Percentiles rank a stretch among this genome's conserved stretches.
phyloP scores from a whole-genome alignment of 192 early-diverging fungal genomes.

The Pilaira anomala region DNA sequence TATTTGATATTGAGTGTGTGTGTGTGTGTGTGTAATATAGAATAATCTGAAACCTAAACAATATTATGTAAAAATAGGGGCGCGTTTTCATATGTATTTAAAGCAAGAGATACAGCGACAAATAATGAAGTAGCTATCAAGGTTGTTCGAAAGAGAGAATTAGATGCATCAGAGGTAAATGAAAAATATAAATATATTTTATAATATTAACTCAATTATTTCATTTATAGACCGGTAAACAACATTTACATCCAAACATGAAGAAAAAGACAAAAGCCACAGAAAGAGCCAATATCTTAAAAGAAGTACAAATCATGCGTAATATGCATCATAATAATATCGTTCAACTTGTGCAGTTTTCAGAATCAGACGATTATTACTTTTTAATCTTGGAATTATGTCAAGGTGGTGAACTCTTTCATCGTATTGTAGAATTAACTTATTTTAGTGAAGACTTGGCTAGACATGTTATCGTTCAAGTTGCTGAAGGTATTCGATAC shows the following conservation, averaged over 20 bases:
- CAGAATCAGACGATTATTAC: constrained; percentile 73
- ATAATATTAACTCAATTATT: background rate
- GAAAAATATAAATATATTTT: too few relatives aligned
- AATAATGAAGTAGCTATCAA: constrained; percentile 80
- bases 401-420: constrained; percentile 89
- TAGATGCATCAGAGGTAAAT: constrained; percentile 65
- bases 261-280: constrained; percentile 39
- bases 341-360: constrained; percentile 70
- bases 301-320: constrained; percentile 85
- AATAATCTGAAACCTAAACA: background rate
- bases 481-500: constrained; percentile 80
- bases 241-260: constrained; percentile 36
- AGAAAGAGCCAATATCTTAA: constrained; percentile 72
- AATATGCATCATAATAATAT: constrained; percentile 75
- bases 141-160: constrained; percentile 71
- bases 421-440: constrained; percentile 78
- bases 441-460: constrained; percentile 77
- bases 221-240: constrained; percentile 20
- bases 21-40: background rate
- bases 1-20: background rate
- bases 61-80: constrained; percentile 52
- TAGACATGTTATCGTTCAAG: constrained; percentile 82
- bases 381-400: constrained; percentile 80
- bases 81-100: constrained; percentile 84
- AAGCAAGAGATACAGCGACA: constrained; percentile 60